Base-by-base conservation (phyloP, 1,284 basidiomycete species). In the Rhodotorula sp. region DNA sequence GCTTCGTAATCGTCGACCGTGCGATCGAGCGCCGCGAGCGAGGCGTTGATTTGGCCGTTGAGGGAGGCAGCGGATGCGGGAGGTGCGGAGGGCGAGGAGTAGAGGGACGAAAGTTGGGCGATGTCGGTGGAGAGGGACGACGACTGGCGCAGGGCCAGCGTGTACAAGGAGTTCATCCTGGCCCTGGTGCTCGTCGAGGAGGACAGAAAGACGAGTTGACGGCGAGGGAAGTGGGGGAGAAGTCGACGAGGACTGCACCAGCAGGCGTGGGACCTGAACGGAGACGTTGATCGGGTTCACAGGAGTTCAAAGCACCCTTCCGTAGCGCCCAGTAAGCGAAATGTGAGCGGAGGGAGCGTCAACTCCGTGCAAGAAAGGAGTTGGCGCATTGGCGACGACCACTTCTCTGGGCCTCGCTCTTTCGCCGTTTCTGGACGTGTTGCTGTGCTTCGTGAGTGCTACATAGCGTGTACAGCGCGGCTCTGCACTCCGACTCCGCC, bases 1-100 rank as follows among this genome's bases (percentile, higher is more conserved):
- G 90, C 89, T 78, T 96, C 94, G 78, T 95, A 97, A 78, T 98
- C 94, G 76, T 96, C 93, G 73, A 96, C 88, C 65, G 94, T 92
- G 66, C 94, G 84, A 65, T 91, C 88, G 84, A 97, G 89, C 2
- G 92, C 92, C n/a, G 91, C 86, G 27, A 98, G 83, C 22, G 92
- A 93, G 36, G 94, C 93, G 47, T 91, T 91, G 81, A 97, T 92
- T 85, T 96, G 94, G 80, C 93, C 93, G 72, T 68, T 66, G 22
- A 74, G 62, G 29, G 68, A 63, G 44, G 74, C 59, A 39, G 70
- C 52, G 15, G 64, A 52, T 5, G 62, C 29, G 24, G 57, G 27
- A 29, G 53, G 5, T 0, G 46, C 1, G 24, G 22, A 5, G 22
- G 62, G 29, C 47, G 34, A 15, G n/a, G 49, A 1, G 49, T 62